phyloP scores from a whole-genome alignment of 257 asterid genomes.

The Nicotiana paniculata region DNA sequence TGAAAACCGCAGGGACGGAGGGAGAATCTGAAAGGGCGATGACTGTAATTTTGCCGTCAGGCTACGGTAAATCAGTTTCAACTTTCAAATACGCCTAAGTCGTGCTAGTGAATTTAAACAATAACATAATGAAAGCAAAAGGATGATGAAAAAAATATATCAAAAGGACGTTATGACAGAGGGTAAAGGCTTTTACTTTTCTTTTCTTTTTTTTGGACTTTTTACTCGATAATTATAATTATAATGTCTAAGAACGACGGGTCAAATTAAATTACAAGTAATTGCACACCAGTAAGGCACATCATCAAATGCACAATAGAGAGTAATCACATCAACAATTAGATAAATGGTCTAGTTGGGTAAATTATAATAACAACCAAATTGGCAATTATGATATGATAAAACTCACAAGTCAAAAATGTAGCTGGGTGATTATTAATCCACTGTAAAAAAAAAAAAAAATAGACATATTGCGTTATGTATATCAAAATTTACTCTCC shows the following conservation, averaged over 20 bases:
- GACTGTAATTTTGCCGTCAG: background rate
- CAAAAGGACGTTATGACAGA: background rate
- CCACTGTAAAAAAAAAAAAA: background rate
- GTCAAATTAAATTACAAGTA: background rate
- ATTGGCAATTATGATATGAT: too few species aligned
- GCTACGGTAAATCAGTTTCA: slow-evolving; percentile 6
- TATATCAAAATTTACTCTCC: background rate
- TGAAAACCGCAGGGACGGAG: slow-evolving; percentile 19
- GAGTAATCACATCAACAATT: background rate
- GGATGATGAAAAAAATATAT: background rate
- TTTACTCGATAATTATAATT: background rate
- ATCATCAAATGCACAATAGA: background rate
- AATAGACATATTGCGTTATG: background rate
- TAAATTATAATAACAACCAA: background rate
- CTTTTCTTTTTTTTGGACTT: background rate
- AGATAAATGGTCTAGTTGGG: background rate
- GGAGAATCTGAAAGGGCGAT: slow-evolving; percentile 24
- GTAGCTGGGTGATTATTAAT: background rate
- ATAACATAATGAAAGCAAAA: background rate
- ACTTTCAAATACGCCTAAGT: background rate
- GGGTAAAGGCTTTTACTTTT: background rate
- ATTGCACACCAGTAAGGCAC: background rate
- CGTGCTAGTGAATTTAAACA: background rate
- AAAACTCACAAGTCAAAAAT: background rate
- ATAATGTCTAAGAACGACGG: background rate